A percentile compares a stretch with the other conserved stretches of the same genome.
These are phyloP conservation scores for Flaveria bidentis DNA, from an alignment of 129 eudicot species.

Conservation along the genomic window DNA sequence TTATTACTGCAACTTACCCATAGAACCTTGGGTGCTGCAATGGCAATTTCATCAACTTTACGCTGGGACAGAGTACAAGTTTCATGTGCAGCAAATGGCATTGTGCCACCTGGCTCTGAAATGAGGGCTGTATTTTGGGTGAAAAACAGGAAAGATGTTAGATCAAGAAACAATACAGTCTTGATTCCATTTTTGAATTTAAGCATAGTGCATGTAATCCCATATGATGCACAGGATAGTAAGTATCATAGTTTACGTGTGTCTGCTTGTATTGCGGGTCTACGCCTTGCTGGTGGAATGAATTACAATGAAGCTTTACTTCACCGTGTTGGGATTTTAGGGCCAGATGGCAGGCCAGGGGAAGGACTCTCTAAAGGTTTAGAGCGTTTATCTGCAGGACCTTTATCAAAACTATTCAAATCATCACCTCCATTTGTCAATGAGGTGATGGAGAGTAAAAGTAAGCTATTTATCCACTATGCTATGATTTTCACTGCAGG, in stretches of 20 bases:
- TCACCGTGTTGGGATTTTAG: conserved; percentile 76
- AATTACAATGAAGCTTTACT: conserved; percentile 72
- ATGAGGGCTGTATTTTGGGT: conserved; percentile 85
- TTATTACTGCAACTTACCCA: conserved; percentile 62
- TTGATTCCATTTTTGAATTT: conserved; percentile 62
- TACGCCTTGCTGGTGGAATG: conserved; percentile 95
- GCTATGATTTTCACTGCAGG: conserved; percentile 14
- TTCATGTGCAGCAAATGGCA: conserved; percentile 55
- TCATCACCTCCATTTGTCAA: conserved; percentile 54
- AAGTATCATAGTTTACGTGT: conserved; percentile 72
- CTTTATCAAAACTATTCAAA: conserved; percentile 72
- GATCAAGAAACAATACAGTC: conserved; percentile 29
- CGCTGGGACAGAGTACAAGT: conserved; percentile 70
- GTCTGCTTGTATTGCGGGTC: conserved; percentile 73
- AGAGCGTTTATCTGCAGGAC: conserved; percentile 68
- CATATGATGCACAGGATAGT: conserved; percentile 58
- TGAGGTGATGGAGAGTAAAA: conserved; percentile 47
- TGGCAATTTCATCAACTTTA: conserved; percentile 69
- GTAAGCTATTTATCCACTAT: conserved; percentile 32
- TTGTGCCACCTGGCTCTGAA: conserved; percentile 42
- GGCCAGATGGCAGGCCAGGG: conserved; percentile 95
- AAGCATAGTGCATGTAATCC: conserved; percentile 65
- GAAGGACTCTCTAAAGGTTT: conserved; percentile 69
- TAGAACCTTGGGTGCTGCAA: conserved; percentile 88
- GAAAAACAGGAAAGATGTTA: conserved; percentile 42